These are phyloP conservation scores for Ambrosia trifida DNA, from an alignment of 129 eudicot species.

Conservation along the genomic window DNA sequence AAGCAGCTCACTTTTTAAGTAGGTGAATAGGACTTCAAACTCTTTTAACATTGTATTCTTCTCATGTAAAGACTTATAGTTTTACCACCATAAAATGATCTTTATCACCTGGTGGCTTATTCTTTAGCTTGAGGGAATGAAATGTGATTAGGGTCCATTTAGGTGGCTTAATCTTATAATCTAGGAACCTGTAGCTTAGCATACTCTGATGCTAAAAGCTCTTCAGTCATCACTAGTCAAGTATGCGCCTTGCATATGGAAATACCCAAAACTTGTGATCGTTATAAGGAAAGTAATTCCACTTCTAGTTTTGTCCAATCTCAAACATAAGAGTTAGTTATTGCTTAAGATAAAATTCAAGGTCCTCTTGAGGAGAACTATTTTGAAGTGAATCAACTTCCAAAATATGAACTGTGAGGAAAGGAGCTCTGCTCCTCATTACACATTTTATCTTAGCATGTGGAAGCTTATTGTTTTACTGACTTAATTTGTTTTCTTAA, in stretches of 20 bases:
- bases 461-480: neutral
- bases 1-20: neutral
- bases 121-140: neutral
- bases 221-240: neutral
- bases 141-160: neutral
- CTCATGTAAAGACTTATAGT: conserved; percentile 1
- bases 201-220: neutral
- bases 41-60: neutral
- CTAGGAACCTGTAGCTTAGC: neutral
- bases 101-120: neutral
- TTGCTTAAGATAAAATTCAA: neutral
- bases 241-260: neutral
- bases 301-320: neutral
- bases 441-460: neutral
- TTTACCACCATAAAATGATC: neutral
- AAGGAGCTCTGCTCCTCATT: neutral
- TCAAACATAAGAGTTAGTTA: neutral
- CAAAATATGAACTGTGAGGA: neutral
- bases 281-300: neutral
- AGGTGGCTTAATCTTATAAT: neutral
- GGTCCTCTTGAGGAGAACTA: neutral
- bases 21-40: neutral
- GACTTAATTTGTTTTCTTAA: neutral
- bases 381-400: neutral
- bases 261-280: neutral